phyloP scores from a whole-genome alignment of 75 land plant genomes.

The Azolla pinnata region DNA sequence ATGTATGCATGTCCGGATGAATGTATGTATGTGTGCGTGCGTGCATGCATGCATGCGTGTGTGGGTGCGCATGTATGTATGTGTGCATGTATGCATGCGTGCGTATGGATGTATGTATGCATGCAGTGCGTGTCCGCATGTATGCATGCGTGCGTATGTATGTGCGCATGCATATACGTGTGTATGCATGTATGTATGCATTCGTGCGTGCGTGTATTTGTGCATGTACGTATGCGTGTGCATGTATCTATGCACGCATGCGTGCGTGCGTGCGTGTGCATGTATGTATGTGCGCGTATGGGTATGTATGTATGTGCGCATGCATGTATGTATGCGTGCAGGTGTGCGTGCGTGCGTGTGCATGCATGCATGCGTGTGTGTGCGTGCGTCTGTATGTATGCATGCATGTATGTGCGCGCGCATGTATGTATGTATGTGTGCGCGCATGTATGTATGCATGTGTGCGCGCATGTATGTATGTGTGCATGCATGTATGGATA shows the following conservation, averaged over 20 bases:
- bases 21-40: background rate
- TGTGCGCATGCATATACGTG: background rate
- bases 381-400: no score
- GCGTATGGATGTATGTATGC: background rate
- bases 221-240: background rate
- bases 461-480: background rate
- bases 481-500: conserved; percentile 2
- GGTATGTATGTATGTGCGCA: conserved; percentile 1
- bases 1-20: background rate
- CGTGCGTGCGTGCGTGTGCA: conserved; percentile 7
- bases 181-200: background rate
- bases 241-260: background rate
- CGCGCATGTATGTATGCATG: background rate
- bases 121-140: background rate
- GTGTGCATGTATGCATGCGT: background rate
- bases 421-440: background rate
- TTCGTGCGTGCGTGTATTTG: background rate
- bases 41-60: background rate
- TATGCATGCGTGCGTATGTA: background rate
- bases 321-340: conserved; percentile 5
- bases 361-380: background rate
- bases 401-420: conserved; percentile 3
- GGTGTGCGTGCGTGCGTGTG: no score
- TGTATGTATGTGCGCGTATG: conserved; percentile 4
- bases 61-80: background rate